Evolutionary conservation across 2,329 filamentous ascomycete species (phyloP).

Genomic region (Didymella segeticola): DNA sequence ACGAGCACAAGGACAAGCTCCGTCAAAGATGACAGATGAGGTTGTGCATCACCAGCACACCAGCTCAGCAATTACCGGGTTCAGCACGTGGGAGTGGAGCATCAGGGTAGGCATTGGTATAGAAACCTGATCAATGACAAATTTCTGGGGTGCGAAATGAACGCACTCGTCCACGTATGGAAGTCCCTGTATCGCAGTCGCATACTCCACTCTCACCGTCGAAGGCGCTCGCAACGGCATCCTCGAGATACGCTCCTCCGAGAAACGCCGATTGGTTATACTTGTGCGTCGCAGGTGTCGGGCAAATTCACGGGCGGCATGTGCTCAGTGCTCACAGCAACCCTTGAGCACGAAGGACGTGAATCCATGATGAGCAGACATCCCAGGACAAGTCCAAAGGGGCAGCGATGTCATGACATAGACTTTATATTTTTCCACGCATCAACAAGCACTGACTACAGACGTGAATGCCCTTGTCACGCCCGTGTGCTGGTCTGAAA

Average conservation of each 20-base stretch:
- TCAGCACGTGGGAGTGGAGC: neutral
- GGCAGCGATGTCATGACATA: neutral
- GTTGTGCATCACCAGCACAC: neutral
- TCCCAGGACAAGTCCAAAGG: neutral
- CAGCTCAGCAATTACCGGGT: neutral
- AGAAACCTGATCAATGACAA: neutral
- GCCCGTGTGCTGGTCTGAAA: constrained; percentile 2
- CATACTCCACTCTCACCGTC: neutral
- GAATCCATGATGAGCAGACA: neutral
- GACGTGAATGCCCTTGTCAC: neutral
- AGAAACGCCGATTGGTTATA: constrained; percentile 6
- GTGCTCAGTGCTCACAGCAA: constrained; percentile 10
- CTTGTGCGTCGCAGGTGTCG: constrained; percentile 7
- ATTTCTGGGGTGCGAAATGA: neutral
- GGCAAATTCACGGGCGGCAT: constrained; percentile 17
- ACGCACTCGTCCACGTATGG: neutral
- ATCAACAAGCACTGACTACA: neutral
- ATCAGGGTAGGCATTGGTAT: neutral
- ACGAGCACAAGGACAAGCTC: constrained; percentile 73
- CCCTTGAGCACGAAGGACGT: neutral
- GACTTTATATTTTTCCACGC: neutral
- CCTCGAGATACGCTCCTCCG: neutral
- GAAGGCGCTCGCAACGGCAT: neutral
- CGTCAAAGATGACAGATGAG: constrained; percentile 65
- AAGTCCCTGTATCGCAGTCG: neutral